These are phyloP conservation scores for Phaseolus coccineus DNA, from an alignment of 331 rosid genomes.

Conservation along the genomic window DNA sequence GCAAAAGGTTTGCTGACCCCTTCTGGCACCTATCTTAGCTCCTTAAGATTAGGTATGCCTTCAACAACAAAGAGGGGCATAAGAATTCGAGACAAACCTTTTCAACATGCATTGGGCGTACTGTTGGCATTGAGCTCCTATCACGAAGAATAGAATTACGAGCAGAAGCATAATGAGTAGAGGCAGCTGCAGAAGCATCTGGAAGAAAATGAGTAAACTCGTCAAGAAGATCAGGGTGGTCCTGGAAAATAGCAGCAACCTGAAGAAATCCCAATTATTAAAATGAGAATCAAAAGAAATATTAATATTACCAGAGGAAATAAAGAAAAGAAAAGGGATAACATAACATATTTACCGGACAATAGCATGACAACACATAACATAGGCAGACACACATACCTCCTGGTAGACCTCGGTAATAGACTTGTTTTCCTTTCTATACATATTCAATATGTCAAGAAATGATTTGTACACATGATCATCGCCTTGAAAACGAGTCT, in stretches of 20 bases:
- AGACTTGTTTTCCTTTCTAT: conserved; percentile 93
- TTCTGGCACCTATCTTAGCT: conserved; percentile 31
- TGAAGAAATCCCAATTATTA: conserved; percentile 53
- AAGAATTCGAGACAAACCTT: conserved; percentile 63
- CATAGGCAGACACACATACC: conserved; percentile 56
- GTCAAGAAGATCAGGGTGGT: conserved; percentile 80
- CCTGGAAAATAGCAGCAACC: conserved; percentile 86
- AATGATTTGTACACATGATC: conserved; percentile 92
- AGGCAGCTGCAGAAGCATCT: conserved; percentile 68
- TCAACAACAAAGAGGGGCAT: conserved; percentile 8
- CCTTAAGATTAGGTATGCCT: conserved; percentile 7
- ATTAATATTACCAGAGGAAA: conserved; percentile 17
- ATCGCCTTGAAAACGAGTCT: conserved; percentile 95
- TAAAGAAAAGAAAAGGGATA: background rate
- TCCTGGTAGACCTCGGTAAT: conserved; percentile 83
- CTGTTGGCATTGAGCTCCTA: conserved; percentile 79
- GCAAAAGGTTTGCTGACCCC: conserved; percentile 21
- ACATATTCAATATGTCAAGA: conserved; percentile 93
- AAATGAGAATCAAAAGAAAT: conserved; percentile 34
- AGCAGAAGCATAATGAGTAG: conserved; percentile 62
- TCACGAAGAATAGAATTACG: conserved; percentile 76
- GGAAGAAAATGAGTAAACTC: conserved; percentile 96
- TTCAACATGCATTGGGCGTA: conserved; percentile 73
- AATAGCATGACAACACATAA: conserved; percentile 35
- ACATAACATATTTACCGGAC: conserved; percentile 26